A percentile compares a stretch with the other conserved stretches of the same genome.
Conservation (phyloP, 768 basidiomycete species). For the Postia placenta region DNA sequence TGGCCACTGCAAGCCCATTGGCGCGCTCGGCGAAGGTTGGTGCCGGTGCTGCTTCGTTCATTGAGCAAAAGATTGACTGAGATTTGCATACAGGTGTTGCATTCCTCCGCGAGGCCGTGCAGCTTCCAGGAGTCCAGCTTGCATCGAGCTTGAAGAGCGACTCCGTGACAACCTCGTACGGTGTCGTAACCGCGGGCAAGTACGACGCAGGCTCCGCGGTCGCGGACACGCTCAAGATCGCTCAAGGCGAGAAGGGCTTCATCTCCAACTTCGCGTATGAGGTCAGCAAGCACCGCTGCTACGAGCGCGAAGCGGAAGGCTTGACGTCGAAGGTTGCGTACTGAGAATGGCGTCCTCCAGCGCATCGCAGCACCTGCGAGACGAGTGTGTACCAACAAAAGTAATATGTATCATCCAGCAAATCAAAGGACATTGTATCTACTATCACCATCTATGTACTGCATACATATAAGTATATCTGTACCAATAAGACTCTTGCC, state of each 20-base stretch:
- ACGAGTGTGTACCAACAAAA: neutral
- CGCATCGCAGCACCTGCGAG: too few relatives aligned
- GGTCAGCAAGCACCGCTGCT: conserved; percentile 64
- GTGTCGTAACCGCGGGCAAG: conserved; percentile 56
- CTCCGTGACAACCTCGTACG: conserved; percentile 48
- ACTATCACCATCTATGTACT: neutral
- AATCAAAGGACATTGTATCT: neutral
- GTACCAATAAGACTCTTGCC: too few relatives aligned
- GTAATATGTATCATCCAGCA: neutral
- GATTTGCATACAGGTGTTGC: conserved; percentile 36
- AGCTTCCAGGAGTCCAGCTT: conserved; percentile 41
- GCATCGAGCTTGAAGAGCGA: conserved; percentile 27
- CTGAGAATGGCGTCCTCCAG: too few relatives aligned
- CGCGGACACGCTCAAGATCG: conserved; percentile 38
- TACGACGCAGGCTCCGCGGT: conserved; percentile 34
- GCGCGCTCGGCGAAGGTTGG: conserved; percentile 63
- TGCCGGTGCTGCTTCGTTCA: conserved; percentile 2
- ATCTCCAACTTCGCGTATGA: conserved; percentile 52
- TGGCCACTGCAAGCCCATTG: conserved; percentile 81
- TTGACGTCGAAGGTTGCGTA: conserved; percentile 47
- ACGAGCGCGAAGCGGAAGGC: conserved; percentile 54
- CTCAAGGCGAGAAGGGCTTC: conserved; percentile 44
- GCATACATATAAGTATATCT: too few relatives aligned
- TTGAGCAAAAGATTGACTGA: neutral
- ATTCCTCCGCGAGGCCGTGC: conserved; percentile 41